These are phyloP conservation scores for Ensete glaucum DNA, from an alignment of 176 grass and related monocot species.

Conservation along the genomic window DNA sequence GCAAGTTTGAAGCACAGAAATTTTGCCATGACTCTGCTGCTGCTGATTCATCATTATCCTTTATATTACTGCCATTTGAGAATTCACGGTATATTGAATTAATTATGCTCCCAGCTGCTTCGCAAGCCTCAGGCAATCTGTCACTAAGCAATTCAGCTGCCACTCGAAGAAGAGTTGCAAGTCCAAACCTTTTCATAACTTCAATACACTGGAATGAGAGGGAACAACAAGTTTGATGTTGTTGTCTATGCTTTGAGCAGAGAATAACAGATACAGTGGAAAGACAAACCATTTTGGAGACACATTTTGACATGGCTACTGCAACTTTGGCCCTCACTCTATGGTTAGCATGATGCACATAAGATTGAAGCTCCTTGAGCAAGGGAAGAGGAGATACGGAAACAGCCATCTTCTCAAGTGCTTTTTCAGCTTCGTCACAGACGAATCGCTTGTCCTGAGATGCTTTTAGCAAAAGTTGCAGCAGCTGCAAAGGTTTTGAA, in stretches of 20 bases:
- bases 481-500: constrained; percentile 27
- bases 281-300: constrained; percentile 43
- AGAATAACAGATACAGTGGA: not conserved
- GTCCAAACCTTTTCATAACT: constrained; percentile 59
- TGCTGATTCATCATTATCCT: constrained; percentile 1
- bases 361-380: constrained; percentile 62
- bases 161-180: constrained; percentile 52
- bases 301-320: constrained; percentile 70
- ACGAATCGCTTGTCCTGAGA: constrained; percentile 98
- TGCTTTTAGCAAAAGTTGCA: constrained; percentile 91
- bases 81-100: constrained; percentile 43
- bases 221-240: not conserved
- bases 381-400: constrained; percentile 63
- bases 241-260: too few relatives aligned
- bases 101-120: constrained; percentile 66
- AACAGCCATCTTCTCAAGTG: constrained; percentile 65
- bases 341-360: constrained; percentile 80
- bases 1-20: constrained; percentile 73
- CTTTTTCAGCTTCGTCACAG: constrained; percentile 87
- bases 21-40: constrained; percentile 49
- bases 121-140: constrained; percentile 75
- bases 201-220: constrained; percentile 32
- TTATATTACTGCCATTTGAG: constrained; percentile 18
- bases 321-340: constrained; percentile 88
- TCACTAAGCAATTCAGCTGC: constrained; percentile 73